These are phyloP conservation scores for Ichthyophonus hoferi DNA, from an alignment of 208 protist species.

Conservation along the genomic window DNA sequence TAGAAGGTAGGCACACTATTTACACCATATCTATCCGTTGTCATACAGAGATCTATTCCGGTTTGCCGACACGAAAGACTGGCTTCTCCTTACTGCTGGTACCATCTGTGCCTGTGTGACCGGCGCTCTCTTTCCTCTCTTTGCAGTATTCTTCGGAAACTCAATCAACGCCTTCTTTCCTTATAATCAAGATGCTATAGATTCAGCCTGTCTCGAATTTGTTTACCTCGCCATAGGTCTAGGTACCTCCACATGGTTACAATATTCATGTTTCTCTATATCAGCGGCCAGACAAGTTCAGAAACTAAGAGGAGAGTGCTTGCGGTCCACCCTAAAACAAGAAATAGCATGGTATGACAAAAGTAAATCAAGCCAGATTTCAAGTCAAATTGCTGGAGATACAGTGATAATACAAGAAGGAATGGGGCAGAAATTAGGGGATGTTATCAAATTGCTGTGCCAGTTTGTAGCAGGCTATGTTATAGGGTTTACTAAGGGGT, in stretches of 20 bases:
- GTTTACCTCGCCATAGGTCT: background rate
- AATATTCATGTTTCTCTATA: background rate
- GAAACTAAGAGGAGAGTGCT: background rate
- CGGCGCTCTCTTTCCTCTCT: slow-evolving; percentile 54
- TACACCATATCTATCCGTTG: too few species aligned
- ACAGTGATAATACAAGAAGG: slow-evolving; percentile 4
- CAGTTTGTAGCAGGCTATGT: slow-evolving; percentile 19
- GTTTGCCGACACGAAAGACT: background rate
- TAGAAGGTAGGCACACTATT: too few species aligned
- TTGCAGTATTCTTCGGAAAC: slow-evolving; percentile 50
- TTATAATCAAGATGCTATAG: background rate
- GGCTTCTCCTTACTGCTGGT: slow-evolving; percentile 11
- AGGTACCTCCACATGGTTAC: background rate
- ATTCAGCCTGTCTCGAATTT: background rate
- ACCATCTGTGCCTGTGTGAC: slow-evolving; percentile 22
- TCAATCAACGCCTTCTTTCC: slow-evolving; percentile 25
- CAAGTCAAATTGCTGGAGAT: slow-evolving; percentile 4
- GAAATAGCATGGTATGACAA: slow-evolving; percentile 32
- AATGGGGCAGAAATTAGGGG: slow-evolving; percentile 17
- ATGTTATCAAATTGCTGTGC: background rate
- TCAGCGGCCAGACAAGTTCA: background rate
- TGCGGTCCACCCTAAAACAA: background rate
- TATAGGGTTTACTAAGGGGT: background rate
- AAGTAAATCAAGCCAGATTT: background rate
- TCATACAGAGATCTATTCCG: background rate